These are phyloP conservation scores for Plasmodium billcollinsi DNA, from an alignment of 169 alveolate genomes.

Conservation along the genomic window DNA sequence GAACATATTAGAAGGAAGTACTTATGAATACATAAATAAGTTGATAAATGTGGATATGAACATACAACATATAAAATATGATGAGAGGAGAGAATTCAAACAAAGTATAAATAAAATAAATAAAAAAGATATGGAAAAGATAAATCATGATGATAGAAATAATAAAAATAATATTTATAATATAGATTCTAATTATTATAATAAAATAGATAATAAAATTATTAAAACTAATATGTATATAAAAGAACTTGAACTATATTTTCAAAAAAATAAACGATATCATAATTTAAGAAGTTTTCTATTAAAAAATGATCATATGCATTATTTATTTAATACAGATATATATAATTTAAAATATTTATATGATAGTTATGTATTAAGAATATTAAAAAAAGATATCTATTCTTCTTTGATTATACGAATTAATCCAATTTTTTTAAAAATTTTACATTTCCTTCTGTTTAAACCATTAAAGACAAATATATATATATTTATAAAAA, in stretches of 20 bases:
- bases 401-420: slow-evolving; percentile 31
- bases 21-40: slow-evolving; percentile 34
- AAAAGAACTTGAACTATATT: slow-evolving; percentile 16
- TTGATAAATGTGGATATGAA: slow-evolving; percentile 9
- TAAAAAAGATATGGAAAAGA: background rate
- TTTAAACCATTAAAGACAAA: background rate
- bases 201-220: background rate
- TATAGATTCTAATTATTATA: no score
- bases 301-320: slow-evolving; percentile 61
- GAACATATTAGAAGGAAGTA: slow-evolving; percentile 30
- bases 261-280: slow-evolving; percentile 45
- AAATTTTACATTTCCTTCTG: slow-evolving; percentile 16
- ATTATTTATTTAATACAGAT: slow-evolving; percentile 65
- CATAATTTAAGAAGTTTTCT: slow-evolving; percentile 4
- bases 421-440: slow-evolving; percentile 35
- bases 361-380: slow-evolving; percentile 51
- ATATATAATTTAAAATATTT: slow-evolving; percentile 51
- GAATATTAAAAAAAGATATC: slow-evolving; percentile 11
- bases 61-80: background rate
- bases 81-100: no score
- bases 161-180: background rate
- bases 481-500: background rate
- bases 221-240: background rate
- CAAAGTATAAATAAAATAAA: background rate
- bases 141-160: background rate